Conservation (phyloP, 768 basidiomycete genomes). For the Rhodotorula graminis region DNA sequence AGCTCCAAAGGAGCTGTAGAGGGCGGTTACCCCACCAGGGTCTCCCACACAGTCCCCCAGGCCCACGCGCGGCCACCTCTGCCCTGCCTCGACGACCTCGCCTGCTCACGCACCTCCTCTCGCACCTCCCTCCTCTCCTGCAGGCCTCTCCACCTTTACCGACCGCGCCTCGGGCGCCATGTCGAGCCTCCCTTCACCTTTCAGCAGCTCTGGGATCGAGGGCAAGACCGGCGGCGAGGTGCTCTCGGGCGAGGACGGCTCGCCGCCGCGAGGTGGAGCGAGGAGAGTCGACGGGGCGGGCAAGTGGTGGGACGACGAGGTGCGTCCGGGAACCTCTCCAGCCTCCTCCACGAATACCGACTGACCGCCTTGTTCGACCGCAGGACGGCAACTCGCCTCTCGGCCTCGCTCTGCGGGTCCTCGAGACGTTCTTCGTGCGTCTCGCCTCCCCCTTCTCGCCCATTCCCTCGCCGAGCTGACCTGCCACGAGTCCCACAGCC, state of each 20-base stretch:
- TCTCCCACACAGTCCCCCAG: too few species aligned
- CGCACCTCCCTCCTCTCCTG: background rate
- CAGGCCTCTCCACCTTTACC: constrained; percentile 2
- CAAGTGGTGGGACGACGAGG: constrained; percentile 9
- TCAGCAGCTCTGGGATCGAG: constrained; percentile 8
- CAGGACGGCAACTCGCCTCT: constrained; percentile 26
- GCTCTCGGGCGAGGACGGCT: background rate
- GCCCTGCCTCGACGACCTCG: background rate
- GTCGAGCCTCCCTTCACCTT: background rate
- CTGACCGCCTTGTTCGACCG: too few species aligned
- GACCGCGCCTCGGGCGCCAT: background rate
- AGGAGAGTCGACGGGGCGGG: background rate
- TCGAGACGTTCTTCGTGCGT: constrained; percentile 24
- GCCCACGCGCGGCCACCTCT: too few species aligned
- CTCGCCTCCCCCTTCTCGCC: background rate
- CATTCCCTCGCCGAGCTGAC: background rate
- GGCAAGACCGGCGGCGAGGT: constrained; percentile 10
- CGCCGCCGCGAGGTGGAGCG: background rate
- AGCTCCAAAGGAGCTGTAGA: too few species aligned
- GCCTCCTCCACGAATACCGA: too few species aligned
- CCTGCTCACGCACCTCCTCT: background rate
- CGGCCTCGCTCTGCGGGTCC: background rate
- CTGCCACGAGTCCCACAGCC: too few species aligned
- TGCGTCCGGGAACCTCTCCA: background rate
- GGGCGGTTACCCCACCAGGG: background rate